phyloP scores from a whole-genome alignment of 768 basidiomycete genomes.

The Suillus spraguei region DNA sequence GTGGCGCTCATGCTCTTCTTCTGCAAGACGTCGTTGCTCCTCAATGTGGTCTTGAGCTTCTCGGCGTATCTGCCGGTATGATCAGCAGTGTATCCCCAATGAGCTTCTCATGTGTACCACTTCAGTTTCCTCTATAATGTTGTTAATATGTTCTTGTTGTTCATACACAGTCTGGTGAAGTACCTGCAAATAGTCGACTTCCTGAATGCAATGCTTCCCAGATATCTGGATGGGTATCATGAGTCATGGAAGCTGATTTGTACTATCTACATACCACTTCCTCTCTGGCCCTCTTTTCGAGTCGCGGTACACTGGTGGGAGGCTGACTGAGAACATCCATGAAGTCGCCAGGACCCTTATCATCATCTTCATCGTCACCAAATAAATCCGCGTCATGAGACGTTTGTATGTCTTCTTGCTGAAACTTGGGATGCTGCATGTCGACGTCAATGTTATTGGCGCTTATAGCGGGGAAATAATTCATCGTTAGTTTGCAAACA shows the following conservation, averaged over 20 bases:
- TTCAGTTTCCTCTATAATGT: too few relatives aligned
- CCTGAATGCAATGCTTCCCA: slow-evolving; percentile 2
- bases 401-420: slow-evolving; percentile 7
- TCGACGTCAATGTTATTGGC: background rate
- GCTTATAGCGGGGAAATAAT: background rate
- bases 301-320: too few relatives aligned
- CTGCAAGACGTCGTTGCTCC: too few relatives aligned
- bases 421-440: background rate
- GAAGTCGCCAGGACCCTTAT: background rate
- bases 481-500: background rate
- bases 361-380: background rate
- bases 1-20: too few relatives aligned
- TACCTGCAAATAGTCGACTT: slow-evolving; percentile 7
- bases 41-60: too few relatives aligned
- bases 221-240: background rate
- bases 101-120: too few relatives aligned
- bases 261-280: background rate
- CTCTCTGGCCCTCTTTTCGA: background rate
- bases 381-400: slow-evolving; percentile 1
- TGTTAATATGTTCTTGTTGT: too few relatives aligned
- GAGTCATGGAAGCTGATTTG: background rate
- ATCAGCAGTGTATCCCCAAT: too few relatives aligned
- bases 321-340: background rate
- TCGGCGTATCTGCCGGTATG: too few relatives aligned
- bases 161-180: slow-evolving; percentile 8